Conservation (phyloP, 2,329 filamentous ascomycete genomes). For the Allantophomopsis lycopodina region DNA sequence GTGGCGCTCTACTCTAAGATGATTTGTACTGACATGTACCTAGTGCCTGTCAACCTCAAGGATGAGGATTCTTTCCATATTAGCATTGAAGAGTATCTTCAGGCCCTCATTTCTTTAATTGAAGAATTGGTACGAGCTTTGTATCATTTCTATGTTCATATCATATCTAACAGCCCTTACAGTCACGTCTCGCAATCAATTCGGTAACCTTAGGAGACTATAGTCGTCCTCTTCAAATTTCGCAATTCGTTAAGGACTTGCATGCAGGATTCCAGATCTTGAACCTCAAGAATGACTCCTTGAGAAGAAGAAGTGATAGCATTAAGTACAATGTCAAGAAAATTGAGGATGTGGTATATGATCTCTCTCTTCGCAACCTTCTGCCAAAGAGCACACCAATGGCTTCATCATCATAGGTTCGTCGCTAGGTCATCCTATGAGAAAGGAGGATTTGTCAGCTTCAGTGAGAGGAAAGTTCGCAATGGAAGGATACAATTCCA, state of each 20-base stretch:
- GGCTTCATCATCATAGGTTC: no score
- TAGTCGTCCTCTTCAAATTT: constrained; percentile 72
- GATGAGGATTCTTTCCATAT: constrained; percentile 85
- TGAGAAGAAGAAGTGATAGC: constrained; percentile 78
- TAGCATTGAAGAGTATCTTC: constrained; percentile 93
- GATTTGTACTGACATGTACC: neutral
- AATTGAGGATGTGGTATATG: constrained; percentile 96
- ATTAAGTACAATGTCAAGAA: constrained; percentile 98
- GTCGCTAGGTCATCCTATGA: no score
- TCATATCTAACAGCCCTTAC: constrained; percentile 10
- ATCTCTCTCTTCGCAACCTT: constrained; percentile 76
- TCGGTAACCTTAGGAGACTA: constrained; percentile 87
- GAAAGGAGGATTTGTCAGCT: no score
- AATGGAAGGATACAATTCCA: no score
- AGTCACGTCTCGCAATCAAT: constrained; percentile 74
- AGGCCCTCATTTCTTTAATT: constrained; percentile 73
- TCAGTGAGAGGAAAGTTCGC: neutral
- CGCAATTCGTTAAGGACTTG: constrained; percentile 85
- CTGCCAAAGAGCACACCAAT: constrained; percentile 31
- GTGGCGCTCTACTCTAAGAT: neutral
- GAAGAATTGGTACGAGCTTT: constrained; percentile 53
- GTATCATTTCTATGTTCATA: neutral
- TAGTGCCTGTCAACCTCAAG: constrained; percentile 85
- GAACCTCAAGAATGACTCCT: constrained; percentile 89
- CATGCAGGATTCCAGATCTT: constrained; percentile 94